Percentiles rank a stretch among this genome's conserved stretches.
phyloP scores from a whole-genome alignment of 176 grass and related monocot genomes.

The Musa beccarii region DNA sequence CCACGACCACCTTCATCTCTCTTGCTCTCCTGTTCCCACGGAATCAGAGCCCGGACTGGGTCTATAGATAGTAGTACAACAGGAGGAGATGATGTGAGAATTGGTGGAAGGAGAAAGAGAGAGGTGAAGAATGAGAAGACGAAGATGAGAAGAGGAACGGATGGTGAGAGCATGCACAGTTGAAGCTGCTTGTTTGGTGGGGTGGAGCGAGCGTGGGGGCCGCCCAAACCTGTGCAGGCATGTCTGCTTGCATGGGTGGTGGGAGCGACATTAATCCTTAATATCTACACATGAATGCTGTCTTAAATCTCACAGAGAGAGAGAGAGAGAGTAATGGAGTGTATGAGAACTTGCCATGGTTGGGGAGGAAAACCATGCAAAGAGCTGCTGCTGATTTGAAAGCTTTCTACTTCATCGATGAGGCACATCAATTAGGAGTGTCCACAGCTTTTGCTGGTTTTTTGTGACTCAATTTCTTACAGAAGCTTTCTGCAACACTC shows the following conservation, averaged over 20 bases:
- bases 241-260: background rate
- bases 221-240: background rate
- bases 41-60: background rate
- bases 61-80: background rate
- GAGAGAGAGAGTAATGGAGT: too few relatives aligned
- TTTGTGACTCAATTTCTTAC: background rate
- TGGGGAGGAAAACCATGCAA: background rate
- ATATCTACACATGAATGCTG: too few relatives aligned
- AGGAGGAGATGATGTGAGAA: background rate
- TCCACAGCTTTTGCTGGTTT: background rate
- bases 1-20: constrained; percentile 16
- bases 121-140: background rate
- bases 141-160: background rate
- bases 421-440: background rate
- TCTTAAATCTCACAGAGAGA: too few relatives aligned
- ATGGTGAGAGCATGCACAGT: background rate
- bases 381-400: background rate
- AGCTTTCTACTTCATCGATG: background rate
- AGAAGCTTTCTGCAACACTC: background rate
- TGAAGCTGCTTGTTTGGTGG: background rate
- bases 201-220: background rate
- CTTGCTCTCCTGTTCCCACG: background rate
- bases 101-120: background rate
- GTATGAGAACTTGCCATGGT: too few relatives aligned
- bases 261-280: background rate